These are phyloP conservation scores for Salvia sclarea DNA, from an alignment of 305 asterid species.

Conservation along the genomic window DNA sequence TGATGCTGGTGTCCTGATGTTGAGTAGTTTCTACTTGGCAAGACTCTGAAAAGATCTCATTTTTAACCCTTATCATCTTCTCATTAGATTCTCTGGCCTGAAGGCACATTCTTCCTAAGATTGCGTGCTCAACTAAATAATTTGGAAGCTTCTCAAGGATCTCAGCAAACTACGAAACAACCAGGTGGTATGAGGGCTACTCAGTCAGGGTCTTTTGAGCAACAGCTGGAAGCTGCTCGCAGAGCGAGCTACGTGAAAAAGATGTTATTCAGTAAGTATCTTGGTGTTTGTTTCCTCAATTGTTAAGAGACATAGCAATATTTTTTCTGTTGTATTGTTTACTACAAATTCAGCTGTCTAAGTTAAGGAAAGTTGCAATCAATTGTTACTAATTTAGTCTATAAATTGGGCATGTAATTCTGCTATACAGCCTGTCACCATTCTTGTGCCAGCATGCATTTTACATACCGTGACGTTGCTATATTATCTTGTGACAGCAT, in stretches of 20 bases:
- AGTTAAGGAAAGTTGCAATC: neutral
- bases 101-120: conserved; percentile 74
- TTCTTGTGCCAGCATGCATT: too few species aligned
- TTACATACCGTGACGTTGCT: too few species aligned
- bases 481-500: too few species aligned
- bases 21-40: conserved; percentile 6
- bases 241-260: conserved; percentile 86
- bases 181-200: conserved; percentile 47
- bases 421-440: neutral
- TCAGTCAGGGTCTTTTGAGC: conserved; percentile 79
- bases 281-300: conserved; percentile 21
- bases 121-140: conserved; percentile 44
- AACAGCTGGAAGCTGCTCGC: conserved; percentile 97
- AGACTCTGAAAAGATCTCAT: conserved; percentile 9
- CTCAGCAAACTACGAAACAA: conserved; percentile 43
- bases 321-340: neutral
- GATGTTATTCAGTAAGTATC: conserved; percentile 78
- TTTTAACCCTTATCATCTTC: conserved; percentile 29
- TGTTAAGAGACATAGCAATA: neutral
- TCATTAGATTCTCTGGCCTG: conserved; percentile 91
- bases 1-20: conserved; percentile 26
- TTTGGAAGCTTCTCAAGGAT: conserved; percentile 42
- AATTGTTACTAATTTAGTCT: neutral
- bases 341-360: neutral
- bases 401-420: neutral